Percentiles rank a stretch among this genome's conserved stretches.
These are phyloP conservation scores for Hypsizygus marmoreus DNA, from an alignment of 768 basidiomycete genomes.

Conservation along the genomic window DNA sequence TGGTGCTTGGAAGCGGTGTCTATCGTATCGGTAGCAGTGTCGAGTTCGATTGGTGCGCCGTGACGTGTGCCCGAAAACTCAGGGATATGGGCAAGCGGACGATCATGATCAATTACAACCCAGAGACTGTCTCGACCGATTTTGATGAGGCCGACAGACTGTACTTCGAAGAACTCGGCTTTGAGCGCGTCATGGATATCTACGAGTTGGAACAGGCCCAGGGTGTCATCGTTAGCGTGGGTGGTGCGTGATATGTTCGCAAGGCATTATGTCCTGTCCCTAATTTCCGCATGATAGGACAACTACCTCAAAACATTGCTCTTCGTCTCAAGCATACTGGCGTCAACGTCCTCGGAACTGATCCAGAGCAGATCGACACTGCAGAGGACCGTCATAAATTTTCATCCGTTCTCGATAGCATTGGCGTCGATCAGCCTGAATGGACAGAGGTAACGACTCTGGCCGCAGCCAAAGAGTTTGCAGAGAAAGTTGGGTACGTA, in stretches of 20 bases:
- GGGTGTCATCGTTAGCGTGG: slow-evolving; percentile 95
- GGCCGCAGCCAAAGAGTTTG: slow-evolving; percentile 90
- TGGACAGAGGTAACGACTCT: slow-evolving; percentile 92
- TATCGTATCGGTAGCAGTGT: slow-evolving; percentile 98
- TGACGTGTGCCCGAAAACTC: slow-evolving; percentile 92
- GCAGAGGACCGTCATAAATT: slow-evolving; percentile 99
- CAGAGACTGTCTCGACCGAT: slow-evolving; percentile 98
- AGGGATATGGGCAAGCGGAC: slow-evolving; percentile 92
- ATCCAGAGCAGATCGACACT: slow-evolving; percentile 92
- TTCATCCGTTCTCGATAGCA: slow-evolving; percentile 91
- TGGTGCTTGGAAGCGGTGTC: slow-evolving; percentile 97
- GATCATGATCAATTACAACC: slow-evolving; percentile 99
- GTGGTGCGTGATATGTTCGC: slow-evolving; percentile 56
- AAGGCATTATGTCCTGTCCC: slow-evolving; percentile 5
- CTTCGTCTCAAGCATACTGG: slow-evolving; percentile 89
- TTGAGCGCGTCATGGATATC: slow-evolving; percentile 99
- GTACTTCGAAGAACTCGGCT: slow-evolving; percentile 98
- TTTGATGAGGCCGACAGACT: slow-evolving; percentile 99
- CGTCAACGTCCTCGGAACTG: slow-evolving; percentile 94
- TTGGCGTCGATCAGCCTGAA: slow-evolving; percentile 95
- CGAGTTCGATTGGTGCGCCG: slow-evolving; percentile 99
- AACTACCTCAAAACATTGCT: slow-evolving; percentile 98
- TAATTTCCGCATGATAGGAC: slow-evolving; percentile 52
- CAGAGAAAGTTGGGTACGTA: slow-evolving; percentile 73
- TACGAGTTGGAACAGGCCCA: slow-evolving; percentile 93